Base-by-base conservation (phyloP, 148 eudicot species). In the Nepenthes mirabilis region DNA sequence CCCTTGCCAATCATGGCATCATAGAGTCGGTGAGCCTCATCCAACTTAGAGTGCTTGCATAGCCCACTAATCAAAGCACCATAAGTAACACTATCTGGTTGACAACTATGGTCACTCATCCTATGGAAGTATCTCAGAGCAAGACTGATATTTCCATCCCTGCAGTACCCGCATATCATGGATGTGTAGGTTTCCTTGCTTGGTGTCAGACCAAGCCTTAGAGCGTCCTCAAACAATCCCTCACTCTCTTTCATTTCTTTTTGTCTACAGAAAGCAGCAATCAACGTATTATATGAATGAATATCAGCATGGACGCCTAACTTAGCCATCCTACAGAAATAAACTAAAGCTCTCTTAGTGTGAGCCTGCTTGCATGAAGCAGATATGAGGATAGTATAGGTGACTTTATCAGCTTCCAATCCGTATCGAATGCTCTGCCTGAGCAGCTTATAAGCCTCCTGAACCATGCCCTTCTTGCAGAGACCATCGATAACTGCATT, bases 31-130 rank as follows among this genome's bases (percentile, higher is more conserved):
- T 60, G 76, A 61, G 99, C 99, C 64, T 82, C 95, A 58, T 80
- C 85, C 64, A 88, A 70, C 56, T 67, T 88, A 33, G 79, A 66
- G 34, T 77, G 80, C 69, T 84, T 88, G 77, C 99, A 93, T 60
- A 88, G 74, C 57, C 96, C 96, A 68, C 96, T 85, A 58, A 93
- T 86, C 11, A 93, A 43, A 68, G 99, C 81, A 43, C 96, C 85
- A 61, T 88, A 93, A 59, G 85, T 76, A 60, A 77, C 59, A 66
- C 79, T 79, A 79, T 93, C 96, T 9, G 99, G 85, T 51, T 69
- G 62, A 79, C 88, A 88, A 60, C 81, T 85, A 58, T 74, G 66
- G 11, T 79, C 83, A 50, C 58, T 70, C 96, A 93, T 93, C 67
- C 67, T 79, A 36, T 70, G 69, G 36, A 83, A 88, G 67, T 68